Evolutionary conservation across 306 rosid genomes (phyloP).

Genomic region (Pachyrhizus erosus): DNA sequence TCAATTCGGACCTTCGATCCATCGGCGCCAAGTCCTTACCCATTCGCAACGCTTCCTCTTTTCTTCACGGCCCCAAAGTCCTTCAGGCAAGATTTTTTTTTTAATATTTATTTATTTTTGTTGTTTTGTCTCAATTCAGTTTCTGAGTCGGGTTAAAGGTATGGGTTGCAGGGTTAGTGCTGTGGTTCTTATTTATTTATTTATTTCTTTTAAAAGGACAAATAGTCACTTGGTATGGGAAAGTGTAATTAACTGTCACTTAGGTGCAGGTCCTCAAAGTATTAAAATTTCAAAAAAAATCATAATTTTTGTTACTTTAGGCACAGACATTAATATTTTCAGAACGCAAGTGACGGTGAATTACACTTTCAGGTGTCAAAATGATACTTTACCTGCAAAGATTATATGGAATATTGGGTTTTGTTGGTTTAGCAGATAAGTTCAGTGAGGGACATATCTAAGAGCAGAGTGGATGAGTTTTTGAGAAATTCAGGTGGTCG

Average conservation of each 20-base stretch:
- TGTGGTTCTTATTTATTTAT: not conserved
- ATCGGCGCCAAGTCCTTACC: constrained; percentile 74
- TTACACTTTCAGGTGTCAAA: too few relatives aligned
- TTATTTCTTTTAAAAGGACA: too few relatives aligned
- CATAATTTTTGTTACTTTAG: too few relatives aligned
- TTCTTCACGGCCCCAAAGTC: constrained; percentile 72
- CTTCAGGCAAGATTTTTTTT: constrained; percentile 65
- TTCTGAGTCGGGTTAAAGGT: not conserved
- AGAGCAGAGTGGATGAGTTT: constrained; percentile 59
- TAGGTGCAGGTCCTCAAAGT: too few relatives aligned
- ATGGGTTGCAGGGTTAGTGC: not conserved
- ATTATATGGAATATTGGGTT: too few relatives aligned
- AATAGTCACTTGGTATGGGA: too few relatives aligned
- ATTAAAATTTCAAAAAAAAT: too few relatives aligned
- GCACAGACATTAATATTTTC: too few relatives aligned
- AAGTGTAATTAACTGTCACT: too few relatives aligned
- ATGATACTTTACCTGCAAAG: too few relatives aligned
- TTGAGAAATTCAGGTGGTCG: constrained; percentile 51
- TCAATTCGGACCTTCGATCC: constrained; percentile 70
- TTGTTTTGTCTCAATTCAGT: not conserved
- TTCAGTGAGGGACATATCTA: constrained; percentile 74
- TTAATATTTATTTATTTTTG: too few relatives aligned
- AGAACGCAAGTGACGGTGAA: too few relatives aligned
- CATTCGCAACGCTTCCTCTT: constrained; percentile 62
- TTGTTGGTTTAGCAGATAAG: constrained; percentile 62